Evolutionary conservation across 371 early-diverging fungal genomes (phyloP), one percentile per base, ranked within the genome.

Genomic region (Rhizopus microsporus): DNA sequence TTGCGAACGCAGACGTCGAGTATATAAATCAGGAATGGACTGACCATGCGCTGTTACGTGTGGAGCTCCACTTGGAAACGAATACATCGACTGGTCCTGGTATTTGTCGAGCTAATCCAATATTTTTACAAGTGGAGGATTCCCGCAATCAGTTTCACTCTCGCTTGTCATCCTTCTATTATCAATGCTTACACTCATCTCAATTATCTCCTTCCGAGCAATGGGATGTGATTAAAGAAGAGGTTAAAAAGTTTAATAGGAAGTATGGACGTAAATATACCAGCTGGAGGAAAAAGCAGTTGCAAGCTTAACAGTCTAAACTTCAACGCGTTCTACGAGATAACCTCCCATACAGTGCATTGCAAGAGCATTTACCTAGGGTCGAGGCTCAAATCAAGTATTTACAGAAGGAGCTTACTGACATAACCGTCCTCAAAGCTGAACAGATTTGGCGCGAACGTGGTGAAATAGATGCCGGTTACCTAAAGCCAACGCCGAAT

Each of bases 41-140:
- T 1, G 59, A 58, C 30, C 59, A 58, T 45, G 59, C 52, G 13
- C 15, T 51, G 4, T 12, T 58, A 1, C 40, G 16, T 16, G 23
- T 54, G 13, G 12, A 23, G 5, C 12, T 51, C 12, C 17, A 38
- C 4, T 0, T 9, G 7, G 33, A 15, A 0, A 9, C 15, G 1
- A 16, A 16, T 13, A 15, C 33, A 6, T n/a, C n/a, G n/a, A 50
- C 51, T 7, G 51, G 51, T n/a, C 51, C 51, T 12, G 42, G 52
- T 16, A 23, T 52, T 6, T 52, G 52, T 38, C 39, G 52, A 17
- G 52, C 42, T 23, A 52, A 52, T 30, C 52, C 52, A 4, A 15
- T 3, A 7, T 29, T 31, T 48, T 12, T 32, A 1, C 7, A 37
- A 8, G 12, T 37, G 12, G 12, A 37, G 37, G 12, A 37, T 37